phyloP scores from a whole-genome alignment of 371 early-diverging fungal species.

The Capillidium heterosporum region DNA sequence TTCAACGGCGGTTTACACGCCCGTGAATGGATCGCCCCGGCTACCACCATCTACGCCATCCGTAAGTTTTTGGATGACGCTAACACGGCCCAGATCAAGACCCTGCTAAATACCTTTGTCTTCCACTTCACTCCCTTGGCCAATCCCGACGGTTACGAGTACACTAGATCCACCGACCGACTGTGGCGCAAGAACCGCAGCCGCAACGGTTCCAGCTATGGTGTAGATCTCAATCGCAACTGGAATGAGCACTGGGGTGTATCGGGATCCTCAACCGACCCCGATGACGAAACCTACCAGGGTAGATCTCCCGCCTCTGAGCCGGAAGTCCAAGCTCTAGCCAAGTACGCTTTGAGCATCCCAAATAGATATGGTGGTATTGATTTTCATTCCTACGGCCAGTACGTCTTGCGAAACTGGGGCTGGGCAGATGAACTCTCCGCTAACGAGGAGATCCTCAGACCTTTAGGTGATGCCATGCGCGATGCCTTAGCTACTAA shows the following conservation, averaged over 20 bases:
- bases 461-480: background rate
- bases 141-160: slow-evolving; percentile 41
- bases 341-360: slow-evolving; percentile 19
- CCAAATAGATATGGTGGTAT: slow-evolving; percentile 28
- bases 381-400: slow-evolving; percentile 34
- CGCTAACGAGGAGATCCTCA: slow-evolving; percentile 10
- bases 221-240: slow-evolving; percentile 27
- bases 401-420: slow-evolving; percentile 20
- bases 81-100: background rate
- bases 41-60: slow-evolving; percentile 1
- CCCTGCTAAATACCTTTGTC: slow-evolving; percentile 18
- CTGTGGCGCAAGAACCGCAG: slow-evolving; percentile 42
- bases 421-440: slow-evolving; percentile 19
- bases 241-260: slow-evolving; percentile 34
- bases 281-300: slow-evolving; percentile 29
- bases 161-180: slow-evolving; percentile 22
- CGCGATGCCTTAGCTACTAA: background rate
- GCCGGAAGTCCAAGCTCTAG: slow-evolving; percentile 29
- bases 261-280: slow-evolving; percentile 24
- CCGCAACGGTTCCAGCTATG: slow-evolving; percentile 10
- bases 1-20: slow-evolving; percentile 1
- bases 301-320: slow-evolving; percentile 31
- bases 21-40: slow-evolving; percentile 7
- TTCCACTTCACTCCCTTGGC: slow-evolving; percentile 30
- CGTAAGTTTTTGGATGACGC: background rate